Evolutionary conservation across 345 rosid genomes (phyloP).

Genomic region (Eucalyptus melliodora): DNA sequence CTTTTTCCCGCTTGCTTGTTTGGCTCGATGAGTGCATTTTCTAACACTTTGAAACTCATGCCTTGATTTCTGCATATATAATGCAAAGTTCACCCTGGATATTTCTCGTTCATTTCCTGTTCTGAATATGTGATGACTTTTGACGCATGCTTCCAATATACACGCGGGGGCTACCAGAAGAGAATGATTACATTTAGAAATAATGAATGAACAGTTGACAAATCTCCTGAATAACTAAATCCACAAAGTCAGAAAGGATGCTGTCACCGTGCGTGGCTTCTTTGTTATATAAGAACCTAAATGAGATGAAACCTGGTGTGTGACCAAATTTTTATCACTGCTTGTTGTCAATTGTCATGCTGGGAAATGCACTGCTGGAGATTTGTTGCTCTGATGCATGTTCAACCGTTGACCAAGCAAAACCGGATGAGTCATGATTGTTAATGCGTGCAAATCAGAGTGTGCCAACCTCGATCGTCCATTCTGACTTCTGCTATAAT

Average conservation of each 20-base stretch:
- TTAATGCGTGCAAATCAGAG: neutral
- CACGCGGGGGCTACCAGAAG: neutral
- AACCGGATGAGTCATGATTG: neutral
- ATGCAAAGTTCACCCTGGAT: neutral
- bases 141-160: neutral
- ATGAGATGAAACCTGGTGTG: neutral
- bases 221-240: neutral
- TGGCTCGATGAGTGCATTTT: neutral
- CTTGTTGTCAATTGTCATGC: neutral
- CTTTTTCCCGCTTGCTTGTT: neutral
- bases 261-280: neutral
- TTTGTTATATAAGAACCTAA: neutral
- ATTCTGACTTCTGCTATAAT: neutral
- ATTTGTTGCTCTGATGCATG: neutral
- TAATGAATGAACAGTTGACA: neutral
- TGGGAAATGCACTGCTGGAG: neutral
- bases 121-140: neutral
- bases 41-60: neutral
- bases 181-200: neutral
- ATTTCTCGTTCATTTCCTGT: neutral
- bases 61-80: neutral
- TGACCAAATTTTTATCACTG: neutral
- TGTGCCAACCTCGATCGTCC: neutral
- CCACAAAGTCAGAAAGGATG: neutral
- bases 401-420: neutral